Conservation (phyloP, 495 filamentous ascomycete species). For the Neurospora terricola region DNA sequence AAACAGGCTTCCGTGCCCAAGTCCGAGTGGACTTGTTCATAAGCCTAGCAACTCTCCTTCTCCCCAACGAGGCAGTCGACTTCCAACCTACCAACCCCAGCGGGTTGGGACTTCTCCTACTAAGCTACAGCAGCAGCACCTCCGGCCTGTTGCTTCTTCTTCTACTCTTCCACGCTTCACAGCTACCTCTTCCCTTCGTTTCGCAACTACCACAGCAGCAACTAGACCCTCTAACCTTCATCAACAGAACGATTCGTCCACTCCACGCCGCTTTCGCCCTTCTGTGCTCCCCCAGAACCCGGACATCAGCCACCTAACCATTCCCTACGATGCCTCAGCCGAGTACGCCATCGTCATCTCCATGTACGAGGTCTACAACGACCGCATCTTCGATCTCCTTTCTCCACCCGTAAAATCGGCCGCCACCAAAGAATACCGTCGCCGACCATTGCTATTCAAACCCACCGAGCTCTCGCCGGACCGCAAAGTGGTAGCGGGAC, state of each 20-base stretch:
- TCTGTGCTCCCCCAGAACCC: constrained; percentile 61
- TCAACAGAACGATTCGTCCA: constrained; percentile 31
- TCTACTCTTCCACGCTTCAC: neutral
- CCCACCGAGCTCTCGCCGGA: constrained; percentile 73
- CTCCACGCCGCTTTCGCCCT: constrained; percentile 44
- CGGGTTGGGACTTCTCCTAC: neutral
- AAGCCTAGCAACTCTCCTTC: neutral
- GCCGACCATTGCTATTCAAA: constrained; percentile 78
- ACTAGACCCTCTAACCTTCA: neutral
- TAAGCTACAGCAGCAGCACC: neutral
- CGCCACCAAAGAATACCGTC: constrained; percentile 54
- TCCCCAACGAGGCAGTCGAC: neutral
- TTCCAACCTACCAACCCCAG: neutral
- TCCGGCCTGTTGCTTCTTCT: neutral
- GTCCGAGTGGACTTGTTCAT: neutral
- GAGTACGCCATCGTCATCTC: constrained; percentile 87
- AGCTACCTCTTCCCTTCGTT: neutral
- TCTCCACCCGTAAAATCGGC: constrained; percentile 41
- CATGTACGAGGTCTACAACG: constrained; percentile 99
- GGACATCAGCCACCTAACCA: constrained; percentile 57
- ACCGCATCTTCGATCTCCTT: constrained; percentile 90
- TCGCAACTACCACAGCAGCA: neutral
- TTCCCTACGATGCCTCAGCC: constrained; percentile 57
- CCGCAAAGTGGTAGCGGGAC: constrained; percentile 81
- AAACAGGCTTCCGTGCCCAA: neutral